Evolutionary conservation across 202 grass and related monocot genomes (phyloP).

Genomic region (Eragrostis tef): DNA sequence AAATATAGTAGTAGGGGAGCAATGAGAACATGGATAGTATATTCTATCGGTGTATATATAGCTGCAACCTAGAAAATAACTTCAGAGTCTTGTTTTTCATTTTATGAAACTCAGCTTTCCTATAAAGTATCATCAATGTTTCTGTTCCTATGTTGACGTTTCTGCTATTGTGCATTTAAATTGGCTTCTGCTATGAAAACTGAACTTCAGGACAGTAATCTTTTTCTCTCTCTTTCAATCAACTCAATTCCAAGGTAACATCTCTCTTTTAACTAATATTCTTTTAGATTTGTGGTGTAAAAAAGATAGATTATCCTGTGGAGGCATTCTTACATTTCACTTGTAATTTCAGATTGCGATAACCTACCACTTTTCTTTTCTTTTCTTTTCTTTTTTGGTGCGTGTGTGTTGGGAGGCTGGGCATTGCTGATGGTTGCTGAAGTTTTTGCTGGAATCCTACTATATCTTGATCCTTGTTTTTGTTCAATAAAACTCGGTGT

Average conservation of each 20-base stretch:
- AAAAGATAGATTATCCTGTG: neutral
- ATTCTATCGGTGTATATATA: conserved; percentile 44
- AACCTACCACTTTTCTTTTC: neutral
- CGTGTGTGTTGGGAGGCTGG: no score
- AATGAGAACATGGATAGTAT: conserved; percentile 12
- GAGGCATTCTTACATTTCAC: neutral
- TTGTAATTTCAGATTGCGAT: neutral
- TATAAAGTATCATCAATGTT: neutral
- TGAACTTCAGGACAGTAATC: conserved; percentile 6
- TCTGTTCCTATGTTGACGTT: neutral
- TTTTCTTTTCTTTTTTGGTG: neutral
- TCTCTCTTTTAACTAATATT: neutral
- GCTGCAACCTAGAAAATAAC: neutral
- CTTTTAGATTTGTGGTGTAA: neutral
- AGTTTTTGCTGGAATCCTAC: neutral
- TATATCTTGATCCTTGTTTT: no score
- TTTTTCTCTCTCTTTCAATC: neutral
- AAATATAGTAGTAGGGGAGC: conserved; percentile 34
- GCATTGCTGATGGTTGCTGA: neutral
- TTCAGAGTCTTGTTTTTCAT: neutral
- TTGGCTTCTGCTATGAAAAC: neutral
- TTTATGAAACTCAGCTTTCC: neutral
- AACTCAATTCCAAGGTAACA: neutral
- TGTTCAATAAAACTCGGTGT: no score
- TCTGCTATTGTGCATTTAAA: neutral